Conservation (phyloP, 2,329 filamentous ascomycete species). For the Phialemonium atrogriseum region DNA sequence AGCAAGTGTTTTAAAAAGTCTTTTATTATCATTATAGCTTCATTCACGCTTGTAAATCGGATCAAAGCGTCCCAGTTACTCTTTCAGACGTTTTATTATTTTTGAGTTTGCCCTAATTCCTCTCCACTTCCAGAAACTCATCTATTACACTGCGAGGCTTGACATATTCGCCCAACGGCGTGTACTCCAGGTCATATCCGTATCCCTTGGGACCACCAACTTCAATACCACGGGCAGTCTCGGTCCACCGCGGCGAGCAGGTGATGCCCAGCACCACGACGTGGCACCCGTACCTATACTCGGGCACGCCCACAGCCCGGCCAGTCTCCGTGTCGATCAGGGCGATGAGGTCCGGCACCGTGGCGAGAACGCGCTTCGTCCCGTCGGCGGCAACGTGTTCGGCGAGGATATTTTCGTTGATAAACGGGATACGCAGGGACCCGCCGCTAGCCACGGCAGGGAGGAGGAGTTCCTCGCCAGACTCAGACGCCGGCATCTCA, state of each 20-base stretch:
- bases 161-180: constrained; percentile 40
- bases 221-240: constrained; percentile 35
- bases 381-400: constrained; percentile 11
- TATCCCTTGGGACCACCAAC: constrained; percentile 33
- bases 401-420: constrained; percentile 18
- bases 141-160: constrained; percentile 45
- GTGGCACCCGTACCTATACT: constrained; percentile 44
- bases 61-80: no score
- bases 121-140: no score
- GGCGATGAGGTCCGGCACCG: constrained; percentile 40
- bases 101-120: no score
- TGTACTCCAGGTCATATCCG: constrained; percentile 36
- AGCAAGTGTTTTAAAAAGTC: no score
- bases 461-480: constrained; percentile 1
- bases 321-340: constrained; percentile 39
- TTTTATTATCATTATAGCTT: no score
- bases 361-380: constrained; percentile 27
- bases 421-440: constrained; percentile 17
- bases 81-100: no score
- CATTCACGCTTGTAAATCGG: no score
- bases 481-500: constrained; percentile 12
- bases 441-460: constrained; percentile 9
- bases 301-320: constrained; percentile 41
- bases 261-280: constrained; percentile 46
- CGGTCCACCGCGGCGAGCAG: constrained; percentile 45